Percentiles rank a stretch among this genome's conserved stretches.
Conservation (phyloP, 78 protist species). For the Isochrysis galbana region DNA sequence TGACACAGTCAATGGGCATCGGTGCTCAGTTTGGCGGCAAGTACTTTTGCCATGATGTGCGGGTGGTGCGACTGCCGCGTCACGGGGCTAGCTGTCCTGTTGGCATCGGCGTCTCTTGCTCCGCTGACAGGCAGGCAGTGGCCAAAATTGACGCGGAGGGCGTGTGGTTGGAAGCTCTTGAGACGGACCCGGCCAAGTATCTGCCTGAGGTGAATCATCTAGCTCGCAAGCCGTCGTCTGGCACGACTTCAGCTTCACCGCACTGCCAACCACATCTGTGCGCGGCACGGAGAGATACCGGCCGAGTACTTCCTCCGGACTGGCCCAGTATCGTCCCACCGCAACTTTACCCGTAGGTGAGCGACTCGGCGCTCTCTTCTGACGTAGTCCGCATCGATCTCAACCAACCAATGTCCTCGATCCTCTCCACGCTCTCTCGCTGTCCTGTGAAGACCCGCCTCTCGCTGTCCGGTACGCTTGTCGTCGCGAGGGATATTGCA, state of each 20-base stretch:
- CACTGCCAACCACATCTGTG: no score
- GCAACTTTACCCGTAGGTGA: no score
- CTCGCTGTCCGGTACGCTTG: slow-evolving; percentile 70
- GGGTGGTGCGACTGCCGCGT: slow-evolving; percentile 56
- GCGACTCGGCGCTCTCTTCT: not conserved
- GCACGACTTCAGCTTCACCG: not conserved
- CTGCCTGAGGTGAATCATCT: slow-evolving; percentile 73
- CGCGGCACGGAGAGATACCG: no score
- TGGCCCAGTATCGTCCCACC: no score
- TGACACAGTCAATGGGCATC: slow-evolving; percentile 63
- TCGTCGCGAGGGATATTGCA: slow-evolving; percentile 90
- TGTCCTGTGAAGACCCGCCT: slow-evolving; percentile 45
- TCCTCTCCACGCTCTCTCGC: slow-evolving; percentile 42
- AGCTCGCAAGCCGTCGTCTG: not conserved
- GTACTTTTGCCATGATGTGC: slow-evolving; percentile 77
- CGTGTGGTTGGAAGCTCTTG: slow-evolving; percentile 76
- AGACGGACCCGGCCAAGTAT: slow-evolving; percentile 61
- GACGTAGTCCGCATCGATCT: slow-evolving; percentile 75
- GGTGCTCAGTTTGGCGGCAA: slow-evolving; percentile 92
- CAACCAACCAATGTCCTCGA: slow-evolving; percentile 66
- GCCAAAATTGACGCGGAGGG: slow-evolving; percentile 75
- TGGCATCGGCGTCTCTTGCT: slow-evolving; percentile 85
- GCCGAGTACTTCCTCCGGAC: no score
- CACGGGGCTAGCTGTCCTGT: slow-evolving; percentile 83
- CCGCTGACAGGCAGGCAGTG: slow-evolving; percentile 68